Evolutionary conservation across 345 rosid genomes (phyloP).

Genomic region (Murraya paniculata): DNA sequence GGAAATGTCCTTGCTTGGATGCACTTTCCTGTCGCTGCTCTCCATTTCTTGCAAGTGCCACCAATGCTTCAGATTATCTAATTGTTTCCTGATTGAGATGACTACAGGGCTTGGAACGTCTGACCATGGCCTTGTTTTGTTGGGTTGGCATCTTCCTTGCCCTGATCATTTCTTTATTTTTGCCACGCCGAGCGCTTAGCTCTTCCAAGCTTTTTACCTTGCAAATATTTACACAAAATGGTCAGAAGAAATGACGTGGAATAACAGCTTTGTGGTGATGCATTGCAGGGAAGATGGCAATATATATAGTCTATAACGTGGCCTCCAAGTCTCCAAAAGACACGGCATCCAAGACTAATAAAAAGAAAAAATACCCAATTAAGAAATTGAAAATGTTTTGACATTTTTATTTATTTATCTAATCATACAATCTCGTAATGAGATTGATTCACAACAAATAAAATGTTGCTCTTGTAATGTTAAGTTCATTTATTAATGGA

Average conservation of each 20-base stretch:
- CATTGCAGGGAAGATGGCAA: neutral
- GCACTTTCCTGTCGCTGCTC: neutral
- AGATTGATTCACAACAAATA: neutral
- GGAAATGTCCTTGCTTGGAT: neutral
- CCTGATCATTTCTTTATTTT: neutral
- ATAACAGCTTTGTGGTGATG: neutral
- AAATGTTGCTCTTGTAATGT: too few species aligned
- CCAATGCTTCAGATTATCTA: neutral
- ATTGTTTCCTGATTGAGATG: neutral
- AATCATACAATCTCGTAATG: neutral
- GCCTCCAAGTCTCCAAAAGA: neutral
- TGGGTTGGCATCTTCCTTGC: neutral
- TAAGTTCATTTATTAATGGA: neutral
- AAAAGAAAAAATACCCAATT: neutral
- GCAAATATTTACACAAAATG: neutral
- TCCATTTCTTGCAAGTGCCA: constrained; percentile 6
- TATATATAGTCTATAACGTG: neutral
- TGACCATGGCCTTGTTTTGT: neutral
- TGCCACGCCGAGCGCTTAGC: neutral
- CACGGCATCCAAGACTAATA: neutral
- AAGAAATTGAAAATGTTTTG: neutral
- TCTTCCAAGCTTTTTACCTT: neutral
- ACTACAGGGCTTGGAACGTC: neutral
- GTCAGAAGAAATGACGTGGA: neutral
- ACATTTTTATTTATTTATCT: neutral